Percentiles rank a stretch among this genome's conserved stretches.
phyloP scores from a whole-genome alignment of 2,329 filamentous ascomycete genomes.

The Neophaeococcomyces aloes region DNA sequence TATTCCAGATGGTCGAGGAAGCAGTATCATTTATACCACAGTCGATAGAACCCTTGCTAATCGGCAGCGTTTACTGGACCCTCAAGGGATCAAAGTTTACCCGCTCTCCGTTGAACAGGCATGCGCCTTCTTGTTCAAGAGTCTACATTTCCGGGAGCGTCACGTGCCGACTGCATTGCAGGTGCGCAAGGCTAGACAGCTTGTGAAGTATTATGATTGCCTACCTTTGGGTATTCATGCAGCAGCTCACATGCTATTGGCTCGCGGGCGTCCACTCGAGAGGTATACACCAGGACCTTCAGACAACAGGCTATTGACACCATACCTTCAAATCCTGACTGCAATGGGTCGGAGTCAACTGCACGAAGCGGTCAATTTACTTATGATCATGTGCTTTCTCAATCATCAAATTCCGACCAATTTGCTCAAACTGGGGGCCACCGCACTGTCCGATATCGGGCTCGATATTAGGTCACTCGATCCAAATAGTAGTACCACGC shows the following conservation, averaged over 20 bases:
- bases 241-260: slow-evolving; percentile 51
- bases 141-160: slow-evolving; percentile 44
- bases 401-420: slow-evolving; percentile 56
- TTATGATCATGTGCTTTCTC: slow-evolving; percentile 55
- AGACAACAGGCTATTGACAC: slow-evolving; percentile 44
- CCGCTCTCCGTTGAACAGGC: slow-evolving; percentile 48
- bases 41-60: slow-evolving; percentile 48
- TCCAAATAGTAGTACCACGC: slow-evolving; percentile 21
- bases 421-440: slow-evolving; percentile 48
- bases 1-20: slow-evolving; percentile 53
- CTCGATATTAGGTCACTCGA: slow-evolving; percentile 31
- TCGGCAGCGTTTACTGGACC: slow-evolving; percentile 49
- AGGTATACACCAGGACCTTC: slow-evolving; percentile 48
- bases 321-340: slow-evolving; percentile 39
- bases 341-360: slow-evolving; percentile 28
- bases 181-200: slow-evolving; percentile 45
- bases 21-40: slow-evolving; percentile 58
- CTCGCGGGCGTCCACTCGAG: slow-evolving; percentile 50
- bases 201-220: slow-evolving; percentile 54
- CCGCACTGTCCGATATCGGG: slow-evolving; percentile 25
- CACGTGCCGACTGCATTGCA: slow-evolving; percentile 45
- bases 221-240: slow-evolving; percentile 59
- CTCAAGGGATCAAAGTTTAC: slow-evolving; percentile 48
- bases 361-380: slow-evolving; percentile 51
- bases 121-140: slow-evolving; percentile 50